Conservation (phyloP, 257 asterid genomes). For the Haberlea rhodopensis region DNA sequence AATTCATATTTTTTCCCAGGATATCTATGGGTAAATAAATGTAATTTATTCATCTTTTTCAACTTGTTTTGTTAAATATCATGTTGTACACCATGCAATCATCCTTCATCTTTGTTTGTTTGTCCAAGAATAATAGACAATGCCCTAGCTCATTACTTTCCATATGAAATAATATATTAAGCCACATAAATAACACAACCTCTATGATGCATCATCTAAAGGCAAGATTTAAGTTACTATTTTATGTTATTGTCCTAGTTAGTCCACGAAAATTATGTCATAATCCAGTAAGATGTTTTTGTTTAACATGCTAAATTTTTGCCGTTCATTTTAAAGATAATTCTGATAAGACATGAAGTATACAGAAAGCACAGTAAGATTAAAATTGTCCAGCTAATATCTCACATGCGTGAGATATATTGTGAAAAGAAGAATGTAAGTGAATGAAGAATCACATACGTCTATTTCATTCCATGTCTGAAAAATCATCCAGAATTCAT, state of each 20-base stretch:
- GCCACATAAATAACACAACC: not conserved
- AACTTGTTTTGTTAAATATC: too few species aligned
- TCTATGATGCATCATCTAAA: too few species aligned
- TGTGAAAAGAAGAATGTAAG: conserved; percentile 20
- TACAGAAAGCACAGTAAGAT: conserved; percentile 11
- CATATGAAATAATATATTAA: conserved; percentile 11
- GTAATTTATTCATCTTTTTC: conserved; percentile 9
- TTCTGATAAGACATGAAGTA: conserved; percentile 2
- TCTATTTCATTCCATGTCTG: conserved; percentile 54
- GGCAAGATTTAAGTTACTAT: conserved; percentile 12
- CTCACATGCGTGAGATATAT: conserved; percentile 14
- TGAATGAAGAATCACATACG: conserved; percentile 33
- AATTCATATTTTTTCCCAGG: not conserved
- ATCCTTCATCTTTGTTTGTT: conserved; percentile 10
- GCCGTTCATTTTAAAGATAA: too few species aligned
- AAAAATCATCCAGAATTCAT: conserved; percentile 39
- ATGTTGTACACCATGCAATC: not conserved
- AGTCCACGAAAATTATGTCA: not conserved
- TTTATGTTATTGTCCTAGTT: not conserved
- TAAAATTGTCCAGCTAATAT: conserved; percentile 17
- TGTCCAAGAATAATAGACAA: not conserved
- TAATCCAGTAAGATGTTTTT: not conserved
- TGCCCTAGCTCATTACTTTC: conserved; percentile 1
- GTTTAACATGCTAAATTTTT: too few species aligned
- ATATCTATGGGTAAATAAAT: conserved; percentile 1